Evolutionary conservation across 805 yeast species (phyloP).

Genomic region (Barnettozyma sucrosica): DNA sequence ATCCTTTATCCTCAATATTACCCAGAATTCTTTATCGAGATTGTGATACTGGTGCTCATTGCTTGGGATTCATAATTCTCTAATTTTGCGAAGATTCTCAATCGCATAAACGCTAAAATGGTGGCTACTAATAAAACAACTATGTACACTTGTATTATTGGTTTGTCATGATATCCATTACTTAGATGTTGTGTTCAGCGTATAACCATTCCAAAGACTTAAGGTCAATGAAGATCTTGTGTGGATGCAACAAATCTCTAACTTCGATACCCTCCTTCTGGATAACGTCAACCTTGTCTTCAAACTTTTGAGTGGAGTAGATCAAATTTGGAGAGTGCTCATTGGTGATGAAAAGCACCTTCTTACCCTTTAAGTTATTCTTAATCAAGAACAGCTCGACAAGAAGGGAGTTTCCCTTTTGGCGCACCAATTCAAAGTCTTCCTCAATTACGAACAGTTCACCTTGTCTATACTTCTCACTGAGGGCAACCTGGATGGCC

Average conservation of each 20-base stretch:
- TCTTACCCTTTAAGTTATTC: conserved; percentile 45
- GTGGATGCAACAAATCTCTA: conserved; percentile 76
- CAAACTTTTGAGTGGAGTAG: conserved; percentile 47
- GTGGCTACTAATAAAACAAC: not conserved
- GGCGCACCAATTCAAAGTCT: conserved; percentile 30
- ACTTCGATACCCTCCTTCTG: conserved; percentile 77
- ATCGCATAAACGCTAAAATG: too few species aligned
- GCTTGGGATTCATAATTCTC: too few species aligned
- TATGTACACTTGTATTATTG: conserved; percentile 1
- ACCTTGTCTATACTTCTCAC: conserved; percentile 74
- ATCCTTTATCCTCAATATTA: too few species aligned
- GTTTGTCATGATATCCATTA: not conserved
- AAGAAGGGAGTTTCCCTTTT: conserved; percentile 36
- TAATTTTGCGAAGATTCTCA: too few species aligned
- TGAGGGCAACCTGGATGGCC: conserved; percentile 79
- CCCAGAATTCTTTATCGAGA: too few species aligned
- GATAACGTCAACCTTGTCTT: conserved; percentile 54
- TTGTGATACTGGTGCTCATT: not conserved
- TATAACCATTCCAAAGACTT: conserved; percentile 62
- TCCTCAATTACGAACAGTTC: conserved; percentile 58
- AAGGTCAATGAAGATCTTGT: conserved; percentile 66
- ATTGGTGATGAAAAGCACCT: conserved; percentile 63
- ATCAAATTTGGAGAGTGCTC: conserved; percentile 54
- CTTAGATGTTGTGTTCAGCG: conserved; percentile 4
- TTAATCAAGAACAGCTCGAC: conserved; percentile 43